Base-by-base conservation (phyloP, 1,139 yeast species). In the Taphrina communis region DNA sequence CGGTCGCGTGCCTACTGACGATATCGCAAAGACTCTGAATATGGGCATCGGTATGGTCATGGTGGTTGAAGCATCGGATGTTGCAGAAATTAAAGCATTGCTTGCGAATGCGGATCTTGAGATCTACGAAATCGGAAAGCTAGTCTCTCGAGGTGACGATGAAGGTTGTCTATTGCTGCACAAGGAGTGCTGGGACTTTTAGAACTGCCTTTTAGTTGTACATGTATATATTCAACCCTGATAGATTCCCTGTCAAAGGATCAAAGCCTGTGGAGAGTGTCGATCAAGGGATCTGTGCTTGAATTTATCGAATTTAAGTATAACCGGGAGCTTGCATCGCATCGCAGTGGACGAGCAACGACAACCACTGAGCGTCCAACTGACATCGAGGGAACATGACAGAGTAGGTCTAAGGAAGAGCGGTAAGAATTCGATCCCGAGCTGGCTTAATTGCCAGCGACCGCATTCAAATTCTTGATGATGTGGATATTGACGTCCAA, bases 1-100 rank as follows among this genome's bases (percentile, higher is more conserved):
- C 71, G 99, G 99, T 72, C 87, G 88, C 74, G 96, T 95, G 58
- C 99, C 99, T 66, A 82, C 84, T 68, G 82, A 82, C 21, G 99
- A 95, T 78, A 86, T 91, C 73, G 82, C 91, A 76, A 93, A 91
- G 83, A 95, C 99, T 3, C 85, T 95, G 78, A 95, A 95, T 79
- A 84, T 93, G 84, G 99, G 99, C 80, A 85, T 95, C 74, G 99
- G 99, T 75, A 95, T 95, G 99, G 94, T 91, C 52, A 85, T 89
- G 66, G 89, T 94, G 75, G 97, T 91, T 46, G 78, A 79, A 72
- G 75, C 77, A 9, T 86, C 83, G 70, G 85, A 89, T 70, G 97
- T 86, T 31, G 85, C 82, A 1, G 80, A 81, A 72, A 88, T 88
- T 19, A 80, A 82, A 65, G 77, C 81, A 70, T 80, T 85, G 72